Conservation (phyloP, 805 yeast species). For the Priceomyces melissophilus region DNA sequence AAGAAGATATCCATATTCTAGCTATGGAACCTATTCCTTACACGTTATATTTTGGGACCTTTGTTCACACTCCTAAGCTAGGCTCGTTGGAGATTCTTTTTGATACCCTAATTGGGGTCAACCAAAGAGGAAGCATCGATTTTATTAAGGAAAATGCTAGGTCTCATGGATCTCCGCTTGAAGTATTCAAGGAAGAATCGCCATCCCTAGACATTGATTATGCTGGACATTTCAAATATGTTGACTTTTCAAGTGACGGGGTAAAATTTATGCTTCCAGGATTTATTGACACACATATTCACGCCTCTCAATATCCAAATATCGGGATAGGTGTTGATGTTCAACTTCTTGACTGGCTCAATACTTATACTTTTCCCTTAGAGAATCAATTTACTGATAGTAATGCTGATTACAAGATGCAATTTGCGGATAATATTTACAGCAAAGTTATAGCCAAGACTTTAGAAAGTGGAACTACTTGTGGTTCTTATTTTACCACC, state of each 20-base stretch:
- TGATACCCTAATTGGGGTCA: constrained; percentile 63
- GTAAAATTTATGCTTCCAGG: constrained; percentile 61
- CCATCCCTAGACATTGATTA: not conserved
- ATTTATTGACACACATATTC: constrained; percentile 44
- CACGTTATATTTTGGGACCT: constrained; percentile 63
- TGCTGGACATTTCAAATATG: constrained; percentile 13
- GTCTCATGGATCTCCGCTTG: constrained; percentile 11
- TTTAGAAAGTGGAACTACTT: constrained; percentile 79
- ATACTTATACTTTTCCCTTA: constrained; percentile 82
- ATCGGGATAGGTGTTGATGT: constrained; percentile 71
- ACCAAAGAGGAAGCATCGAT: constrained; percentile 50
- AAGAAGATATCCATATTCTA: constrained; percentile 1
- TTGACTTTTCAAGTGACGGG: constrained; percentile 31
- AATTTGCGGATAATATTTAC: constrained; percentile 61
- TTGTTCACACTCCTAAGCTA: constrained; percentile 66
- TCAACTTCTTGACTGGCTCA: constrained; percentile 86
- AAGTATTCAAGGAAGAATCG: constrained; percentile 15
- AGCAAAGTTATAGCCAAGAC: constrained; percentile 65
- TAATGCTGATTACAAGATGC: constrained; percentile 40
- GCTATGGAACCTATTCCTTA: constrained; percentile 19
- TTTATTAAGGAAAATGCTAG: constrained; percentile 20
- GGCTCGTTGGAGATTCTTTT: constrained; percentile 55
- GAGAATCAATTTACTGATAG: constrained; percentile 58
- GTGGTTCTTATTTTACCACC: constrained; percentile 89
- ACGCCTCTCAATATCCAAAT: constrained; percentile 44